Evolutionary conservation across 768 basidiomycete species (phyloP), one percentile per base, ranked within the genome.

Genomic region (Lactarius psammicola): DNA sequence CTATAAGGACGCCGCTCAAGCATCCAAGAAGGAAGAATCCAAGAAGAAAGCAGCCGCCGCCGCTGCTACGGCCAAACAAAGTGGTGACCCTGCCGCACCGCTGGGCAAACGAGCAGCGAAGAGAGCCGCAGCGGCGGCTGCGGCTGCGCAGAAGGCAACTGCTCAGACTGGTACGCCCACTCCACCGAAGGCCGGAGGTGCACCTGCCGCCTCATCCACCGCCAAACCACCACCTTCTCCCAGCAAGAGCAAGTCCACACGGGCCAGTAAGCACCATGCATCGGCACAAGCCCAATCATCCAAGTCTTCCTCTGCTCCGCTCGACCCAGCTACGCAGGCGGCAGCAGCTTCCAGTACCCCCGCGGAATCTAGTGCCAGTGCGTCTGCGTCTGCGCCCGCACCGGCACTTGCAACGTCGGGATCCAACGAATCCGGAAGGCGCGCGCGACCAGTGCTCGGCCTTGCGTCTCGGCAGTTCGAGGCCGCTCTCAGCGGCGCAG

Each of bases 391-490:
- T 1, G 34, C 70, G 18, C 40, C 61, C 7, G 51, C 65, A 20
- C 31, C 69, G 2, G 34, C 69, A 1, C 26, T 75, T 3, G 42
- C 67, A 0, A 64, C 77, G 9, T 60, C 72, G 15, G 46, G 46
- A 49, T 56, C 79, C 2, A 81, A 84, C 28, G 80, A 85, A 36
- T 68, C 74, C 18, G 55, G 56, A 15, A 65, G 60, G 31, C 51
- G 67, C 11, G 0, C 54, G 5, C 83, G 88, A 7, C 87, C 87
- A 1, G 79, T 87, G 11, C 75, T 90, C 36, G 87, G 88, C 0
- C 72, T 88, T 9, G 86, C 80, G 0, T 85, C 84, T 3, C 80
- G 89, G 15, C 87, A 90, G 17, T 87, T 92, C 60, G 88, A 90
- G 69, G 88, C 85, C 8, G 90, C 90, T 9, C 75, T 92, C 33